Evolutionary conservation across 2,329 filamentous ascomycete species (phyloP).

Genomic region (Ophiosphaerella herpotricha): DNA sequence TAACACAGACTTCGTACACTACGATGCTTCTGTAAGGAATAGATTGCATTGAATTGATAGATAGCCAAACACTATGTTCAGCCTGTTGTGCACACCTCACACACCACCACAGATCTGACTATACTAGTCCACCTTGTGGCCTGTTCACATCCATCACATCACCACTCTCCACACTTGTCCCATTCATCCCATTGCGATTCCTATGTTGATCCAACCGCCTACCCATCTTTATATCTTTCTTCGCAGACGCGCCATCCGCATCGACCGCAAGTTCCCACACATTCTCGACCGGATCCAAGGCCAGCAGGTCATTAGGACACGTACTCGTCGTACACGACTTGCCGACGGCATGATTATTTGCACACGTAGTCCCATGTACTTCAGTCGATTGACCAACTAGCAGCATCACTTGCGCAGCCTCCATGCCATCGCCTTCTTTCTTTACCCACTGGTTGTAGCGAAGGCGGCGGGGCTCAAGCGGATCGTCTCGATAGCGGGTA

Average conservation of each 20-base stretch:
- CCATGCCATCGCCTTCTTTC: constrained; percentile 25
- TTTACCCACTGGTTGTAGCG: constrained; percentile 23
- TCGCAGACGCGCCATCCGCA: not conserved
- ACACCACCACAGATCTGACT: not conserved
- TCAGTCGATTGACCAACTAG: not conserved
- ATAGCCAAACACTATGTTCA: too few species aligned
- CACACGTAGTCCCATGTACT: not conserved
- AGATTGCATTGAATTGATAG: too few species aligned
- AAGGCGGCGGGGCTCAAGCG: constrained; percentile 1
- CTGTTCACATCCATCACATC: not conserved
- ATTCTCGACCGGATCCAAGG: not conserved
- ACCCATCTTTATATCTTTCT: not conserved
- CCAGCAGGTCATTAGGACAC: not conserved
- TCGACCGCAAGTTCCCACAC: not conserved
- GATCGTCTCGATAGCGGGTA: not conserved
- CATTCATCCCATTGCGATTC: not conserved
- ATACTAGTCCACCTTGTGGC: not conserved
- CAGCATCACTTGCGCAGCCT: constrained; percentile 18
- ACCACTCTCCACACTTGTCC: too few species aligned
- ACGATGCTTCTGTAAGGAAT: too few species aligned
- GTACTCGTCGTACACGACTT: not conserved
- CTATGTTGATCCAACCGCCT: constrained; percentile 7
- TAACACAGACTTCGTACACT: too few species aligned
- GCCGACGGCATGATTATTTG: not conserved
- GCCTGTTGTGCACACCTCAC: too few species aligned